Evolutionary conservation across 371 early-diverging fungal species (phyloP).

Genomic region (Apophysomyces trapeziformis): DNA sequence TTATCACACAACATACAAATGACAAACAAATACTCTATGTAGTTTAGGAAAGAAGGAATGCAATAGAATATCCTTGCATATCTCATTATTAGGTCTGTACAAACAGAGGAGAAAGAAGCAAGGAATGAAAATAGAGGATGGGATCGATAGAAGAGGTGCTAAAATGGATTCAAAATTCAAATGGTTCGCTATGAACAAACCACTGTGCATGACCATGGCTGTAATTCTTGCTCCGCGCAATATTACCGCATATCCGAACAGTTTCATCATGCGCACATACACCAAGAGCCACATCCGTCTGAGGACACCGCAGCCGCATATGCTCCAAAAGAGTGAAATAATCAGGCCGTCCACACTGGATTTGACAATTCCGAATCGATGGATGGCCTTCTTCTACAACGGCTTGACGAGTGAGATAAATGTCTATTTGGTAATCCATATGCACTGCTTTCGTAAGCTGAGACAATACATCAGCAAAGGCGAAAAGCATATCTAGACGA

Average conservation of each 20-base stretch:
- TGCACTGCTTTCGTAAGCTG: background rate
- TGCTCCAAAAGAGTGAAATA: constrained; percentile 17
- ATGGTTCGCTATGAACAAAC: constrained; percentile 38
- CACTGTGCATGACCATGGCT: constrained; percentile 31
- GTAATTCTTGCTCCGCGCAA: constrained; percentile 21
- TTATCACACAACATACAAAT: too few species aligned
- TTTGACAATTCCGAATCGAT: background rate
- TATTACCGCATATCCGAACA: constrained; percentile 19
- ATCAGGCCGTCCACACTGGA: constrained; percentile 25
- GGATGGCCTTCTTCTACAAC: background rate
- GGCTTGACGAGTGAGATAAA: constrained; percentile 14
- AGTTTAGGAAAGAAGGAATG: too few species aligned
- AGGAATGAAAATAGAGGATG: too few species aligned
- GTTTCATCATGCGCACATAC: constrained; percentile 42
- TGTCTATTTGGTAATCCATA: constrained; percentile 6
- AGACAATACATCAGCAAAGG: constrained; percentile 8
- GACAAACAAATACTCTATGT: too few species aligned
- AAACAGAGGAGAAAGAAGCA: too few species aligned
- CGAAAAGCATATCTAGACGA: constrained; percentile 7
- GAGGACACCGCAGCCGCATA: constrained; percentile 10
- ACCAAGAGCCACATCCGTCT: constrained; percentile 26
- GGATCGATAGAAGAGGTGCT: background rate
- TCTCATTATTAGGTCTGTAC: too few species aligned
- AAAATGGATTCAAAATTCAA: constrained; percentile 24
- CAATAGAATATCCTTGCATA: too few species aligned